A percentile compares a stretch with the other conserved stretches of the same genome.
phyloP scores from a whole-genome alignment of 352 stramenopile genomes.

The Phytophthora niederhauseri region DNA sequence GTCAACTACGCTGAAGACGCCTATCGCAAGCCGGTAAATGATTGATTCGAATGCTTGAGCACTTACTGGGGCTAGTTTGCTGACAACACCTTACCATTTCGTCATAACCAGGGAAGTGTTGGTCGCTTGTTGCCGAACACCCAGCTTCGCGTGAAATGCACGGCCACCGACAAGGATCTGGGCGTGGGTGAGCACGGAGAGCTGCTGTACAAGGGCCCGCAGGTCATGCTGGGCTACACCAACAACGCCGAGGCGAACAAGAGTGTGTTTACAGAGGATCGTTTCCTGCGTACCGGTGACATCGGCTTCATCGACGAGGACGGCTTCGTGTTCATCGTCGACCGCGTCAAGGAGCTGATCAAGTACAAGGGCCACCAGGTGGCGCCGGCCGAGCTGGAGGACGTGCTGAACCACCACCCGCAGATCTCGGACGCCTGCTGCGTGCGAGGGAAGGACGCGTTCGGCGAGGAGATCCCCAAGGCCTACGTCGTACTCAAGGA shows the following conservation, averaged over 20 bases:
- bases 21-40: constrained; percentile 35
- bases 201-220: constrained; percentile 86
- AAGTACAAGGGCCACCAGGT: constrained; percentile 95
- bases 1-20: constrained; percentile 43
- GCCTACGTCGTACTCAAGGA: constrained; percentile 90
- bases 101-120: constrained; percentile 38
- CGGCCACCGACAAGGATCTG: constrained; percentile 51
- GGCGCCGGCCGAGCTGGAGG: constrained; percentile 93
- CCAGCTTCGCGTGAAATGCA: constrained; percentile 60
- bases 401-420: constrained; percentile 85
- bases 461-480: constrained; percentile 88
- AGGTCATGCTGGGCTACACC: constrained; percentile 95
- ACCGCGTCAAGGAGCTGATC: constrained; percentile 95
- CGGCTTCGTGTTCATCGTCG: constrained; percentile 92
- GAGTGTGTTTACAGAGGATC: constrained; percentile 73
- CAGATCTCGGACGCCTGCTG: constrained; percentile 83
- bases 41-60: background rate
- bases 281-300: constrained; percentile 91
- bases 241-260: constrained; percentile 87
- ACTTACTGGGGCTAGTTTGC: background rate
- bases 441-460: constrained; percentile 60
- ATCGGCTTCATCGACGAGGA: constrained; percentile 92
- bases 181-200: constrained; percentile 64
- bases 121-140: constrained; percentile 70
- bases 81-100: background rate